phyloP scores from a whole-genome alignment of 2,329 filamentous ascomycete species.

The Fusarium kyushuense region DNA sequence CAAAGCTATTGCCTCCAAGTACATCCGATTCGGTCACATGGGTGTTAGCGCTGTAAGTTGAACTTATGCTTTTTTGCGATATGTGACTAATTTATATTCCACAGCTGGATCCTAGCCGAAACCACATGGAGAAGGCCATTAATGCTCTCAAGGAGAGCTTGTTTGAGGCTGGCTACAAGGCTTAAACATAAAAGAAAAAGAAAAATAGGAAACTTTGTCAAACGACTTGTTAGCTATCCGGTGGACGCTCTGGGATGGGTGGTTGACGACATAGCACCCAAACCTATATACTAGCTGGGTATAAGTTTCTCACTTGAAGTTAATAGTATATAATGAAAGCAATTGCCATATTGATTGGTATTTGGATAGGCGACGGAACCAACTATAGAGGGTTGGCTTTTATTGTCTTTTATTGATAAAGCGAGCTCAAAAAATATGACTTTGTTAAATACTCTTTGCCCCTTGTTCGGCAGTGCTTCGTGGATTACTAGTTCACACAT shows the following conservation, averaged over 20 bases:
- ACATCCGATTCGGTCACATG: constrained; percentile 98
- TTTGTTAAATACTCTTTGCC: constrained; percentile 11
- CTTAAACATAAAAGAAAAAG: constrained; percentile 21
- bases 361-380: constrained; percentile 28
- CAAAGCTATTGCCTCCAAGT: constrained; percentile 93
- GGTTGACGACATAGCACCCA: too few relatives aligned
- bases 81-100: constrained; percentile 36
- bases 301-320: too few relatives aligned
- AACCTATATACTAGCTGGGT: too few relatives aligned
- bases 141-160: constrained; percentile 80
- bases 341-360: constrained; percentile 19
- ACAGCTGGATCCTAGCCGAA: constrained; percentile 78
- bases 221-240: background rate
- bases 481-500: constrained; percentile 5
- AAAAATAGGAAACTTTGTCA: background rate
- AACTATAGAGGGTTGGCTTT: constrained; percentile 21
- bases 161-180: constrained; percentile 76
- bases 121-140: constrained; percentile 87
- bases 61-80: background rate
- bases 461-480: constrained; percentile 3
- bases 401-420: constrained; percentile 29
- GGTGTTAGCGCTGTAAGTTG: constrained; percentile 83
- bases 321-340: constrained; percentile 27
- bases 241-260: background rate
- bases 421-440: constrained; percentile 31